Evolutionary conservation across 495 filamentous ascomycete species (phyloP).

Genomic region (Tuber microsphaerosporum): DNA sequence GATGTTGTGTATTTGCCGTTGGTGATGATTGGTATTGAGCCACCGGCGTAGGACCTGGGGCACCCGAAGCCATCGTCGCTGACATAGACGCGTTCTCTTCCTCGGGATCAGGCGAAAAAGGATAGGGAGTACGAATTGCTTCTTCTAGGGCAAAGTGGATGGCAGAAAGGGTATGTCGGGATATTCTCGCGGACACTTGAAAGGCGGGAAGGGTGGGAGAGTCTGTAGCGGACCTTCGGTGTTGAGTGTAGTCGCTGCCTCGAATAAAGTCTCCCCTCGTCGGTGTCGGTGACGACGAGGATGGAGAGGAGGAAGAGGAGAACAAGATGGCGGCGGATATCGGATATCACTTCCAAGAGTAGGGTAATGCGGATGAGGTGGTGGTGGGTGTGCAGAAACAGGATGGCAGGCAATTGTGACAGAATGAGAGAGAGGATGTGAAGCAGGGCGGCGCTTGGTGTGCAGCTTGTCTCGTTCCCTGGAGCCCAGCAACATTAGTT

Average conservation of each 20-base stretch:
- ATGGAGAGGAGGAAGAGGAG: slow-evolving; percentile 37
- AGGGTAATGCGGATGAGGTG: slow-evolving; percentile 8
- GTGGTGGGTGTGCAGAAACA: slow-evolving; percentile 23
- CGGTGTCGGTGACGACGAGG: slow-evolving; percentile 43
- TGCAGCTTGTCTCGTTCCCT: slow-evolving; percentile 27
- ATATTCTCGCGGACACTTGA: slow-evolving; percentile 45
- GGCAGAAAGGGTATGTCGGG: slow-evolving; percentile 62
- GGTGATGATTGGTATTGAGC: slow-evolving; percentile 45
- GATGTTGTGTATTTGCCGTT: slow-evolving; percentile 13
- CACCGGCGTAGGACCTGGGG: slow-evolving; percentile 49
- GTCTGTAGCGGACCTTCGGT: slow-evolving; percentile 27
- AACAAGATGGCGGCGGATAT: slow-evolving; percentile 41
- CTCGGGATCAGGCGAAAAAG: slow-evolving; percentile 73
- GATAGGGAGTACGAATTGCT: slow-evolving; percentile 72
- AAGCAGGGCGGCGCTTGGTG: slow-evolving; percentile 19
- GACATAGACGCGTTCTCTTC: slow-evolving; percentile 96
- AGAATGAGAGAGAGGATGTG: slow-evolving; percentile 23
- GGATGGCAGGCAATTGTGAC: slow-evolving; percentile 37
- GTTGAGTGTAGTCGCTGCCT: slow-evolving; percentile 28
- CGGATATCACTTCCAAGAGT: slow-evolving; percentile 37
- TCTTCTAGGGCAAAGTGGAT: slow-evolving; percentile 89
- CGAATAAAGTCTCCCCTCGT: slow-evolving; percentile 42
- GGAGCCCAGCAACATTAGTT: slow-evolving; percentile 35
- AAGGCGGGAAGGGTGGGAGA: slow-evolving; percentile 36
- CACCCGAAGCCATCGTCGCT: slow-evolving; percentile 59